A percentile compares a stretch with the other conserved stretches of the same genome.
phyloP scores from a whole-genome alignment of 768 basidiomycete genomes.

The Lactarius hengduanensis region DNA sequence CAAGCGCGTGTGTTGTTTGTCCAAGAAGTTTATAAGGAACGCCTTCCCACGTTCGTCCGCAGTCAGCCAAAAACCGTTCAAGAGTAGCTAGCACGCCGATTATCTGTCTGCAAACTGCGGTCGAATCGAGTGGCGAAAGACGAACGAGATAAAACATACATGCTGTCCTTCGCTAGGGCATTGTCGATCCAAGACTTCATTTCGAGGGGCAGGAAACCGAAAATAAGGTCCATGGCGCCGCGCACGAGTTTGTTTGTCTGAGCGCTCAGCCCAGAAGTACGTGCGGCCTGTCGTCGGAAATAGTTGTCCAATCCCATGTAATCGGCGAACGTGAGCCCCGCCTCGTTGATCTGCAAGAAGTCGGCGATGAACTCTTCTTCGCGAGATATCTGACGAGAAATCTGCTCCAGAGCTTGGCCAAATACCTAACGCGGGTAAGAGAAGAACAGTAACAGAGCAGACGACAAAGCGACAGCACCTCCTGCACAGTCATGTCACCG shows the following conservation, averaged over 20 bases:
- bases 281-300: constrained; percentile 87
- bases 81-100: constrained; percentile 77
- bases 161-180: constrained; percentile 67
- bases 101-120: constrained; percentile 58
- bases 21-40: constrained; percentile 68
- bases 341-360: constrained; percentile 90
- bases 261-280: constrained; percentile 62
- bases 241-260: constrained; percentile 78
- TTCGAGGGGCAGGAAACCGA: constrained; percentile 86
- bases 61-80: constrained; percentile 72
- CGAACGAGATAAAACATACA: constrained; percentile 47
- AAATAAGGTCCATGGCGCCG: constrained; percentile 91
- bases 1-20: constrained; percentile 79
- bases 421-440: constrained; percentile 55
- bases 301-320: constrained; percentile 93
- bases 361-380: constrained; percentile 90
- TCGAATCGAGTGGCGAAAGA: neutral
- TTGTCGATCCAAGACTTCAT: constrained; percentile 82
- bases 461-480: constrained; percentile 45
- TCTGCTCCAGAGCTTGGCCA: constrained; percentile 67
- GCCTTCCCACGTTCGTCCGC: constrained; percentile 77
- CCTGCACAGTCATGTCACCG: constrained; percentile 66
- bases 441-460: constrained; percentile 2
- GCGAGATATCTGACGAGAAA: constrained; percentile 69
- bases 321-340: constrained; percentile 89